Evolutionary conservation across 352 stramenopile species (phyloP).

Genomic region (Phytophthora aleatoria): DNA sequence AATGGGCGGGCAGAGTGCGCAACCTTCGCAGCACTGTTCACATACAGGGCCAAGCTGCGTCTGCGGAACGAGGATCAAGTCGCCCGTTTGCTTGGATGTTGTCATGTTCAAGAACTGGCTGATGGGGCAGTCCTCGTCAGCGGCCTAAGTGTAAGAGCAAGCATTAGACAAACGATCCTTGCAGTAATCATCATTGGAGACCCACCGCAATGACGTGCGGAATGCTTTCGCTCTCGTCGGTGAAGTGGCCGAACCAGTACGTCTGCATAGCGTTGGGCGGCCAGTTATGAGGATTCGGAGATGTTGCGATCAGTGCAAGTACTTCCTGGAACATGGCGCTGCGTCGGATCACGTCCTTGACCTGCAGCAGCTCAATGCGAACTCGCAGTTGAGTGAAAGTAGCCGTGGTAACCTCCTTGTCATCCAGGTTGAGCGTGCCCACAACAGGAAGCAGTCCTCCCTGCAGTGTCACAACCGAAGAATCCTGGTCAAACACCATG

Average conservation of each 20-base stretch:
- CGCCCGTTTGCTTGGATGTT: slow-evolving; percentile 68
- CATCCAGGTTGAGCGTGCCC: slow-evolving; percentile 65
- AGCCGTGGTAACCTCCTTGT: slow-evolving; percentile 52
- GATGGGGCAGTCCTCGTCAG: slow-evolving; percentile 51
- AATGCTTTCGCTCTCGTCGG: slow-evolving; percentile 40
- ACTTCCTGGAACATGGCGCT: slow-evolving; percentile 82
- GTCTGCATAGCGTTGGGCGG: slow-evolving; percentile 67
- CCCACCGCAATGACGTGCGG: slow-evolving; percentile 54
- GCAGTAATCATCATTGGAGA: not conserved
- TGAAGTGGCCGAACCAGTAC: slow-evolving; percentile 80
- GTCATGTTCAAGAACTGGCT: slow-evolving; percentile 70
- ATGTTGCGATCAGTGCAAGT: slow-evolving; percentile 59
- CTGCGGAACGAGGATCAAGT: slow-evolving; percentile 77
- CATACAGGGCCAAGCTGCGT: slow-evolving; percentile 81
- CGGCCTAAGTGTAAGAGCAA: slow-evolving; percentile 26
- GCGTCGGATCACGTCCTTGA: slow-evolving; percentile 68
- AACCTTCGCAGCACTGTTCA: slow-evolving; percentile 68
- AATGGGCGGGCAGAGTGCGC: slow-evolving; percentile 43
- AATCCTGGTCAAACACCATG: slow-evolving; percentile 1
- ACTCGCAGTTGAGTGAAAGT: slow-evolving; percentile 70
- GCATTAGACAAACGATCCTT: not conserved
- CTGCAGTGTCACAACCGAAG: slow-evolving; percentile 23
- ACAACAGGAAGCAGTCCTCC: slow-evolving; percentile 65
- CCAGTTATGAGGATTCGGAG: slow-evolving; percentile 69
- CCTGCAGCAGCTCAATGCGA: slow-evolving; percentile 70